Percentiles rank a stretch among this genome's conserved stretches.
Evolutionary conservation across 1,139 yeast species (phyloP).

Genomic region (Debaryomyces sp.): DNA sequence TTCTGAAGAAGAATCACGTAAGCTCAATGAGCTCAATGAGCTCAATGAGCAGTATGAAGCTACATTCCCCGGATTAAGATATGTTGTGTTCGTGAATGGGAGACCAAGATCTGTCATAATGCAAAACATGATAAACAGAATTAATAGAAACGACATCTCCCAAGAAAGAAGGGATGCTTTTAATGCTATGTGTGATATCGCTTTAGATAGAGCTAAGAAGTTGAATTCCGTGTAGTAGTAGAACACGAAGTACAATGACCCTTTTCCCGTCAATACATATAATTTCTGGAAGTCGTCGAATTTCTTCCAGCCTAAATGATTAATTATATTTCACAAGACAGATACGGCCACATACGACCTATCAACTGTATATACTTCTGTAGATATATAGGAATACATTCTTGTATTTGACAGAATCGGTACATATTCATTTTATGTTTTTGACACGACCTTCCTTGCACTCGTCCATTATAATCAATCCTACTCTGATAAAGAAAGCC

Average conservation of each 20-base stretch:
- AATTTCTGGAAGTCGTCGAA: neutral
- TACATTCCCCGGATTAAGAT: conserved; percentile 78
- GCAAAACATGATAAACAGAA: conserved; percentile 64
- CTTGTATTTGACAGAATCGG: neutral
- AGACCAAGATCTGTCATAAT: conserved; percentile 67
- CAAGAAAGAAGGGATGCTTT: conserved; percentile 69
- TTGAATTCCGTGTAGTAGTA: conserved; percentile 26
- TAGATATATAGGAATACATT: neutral
- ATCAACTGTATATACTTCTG: neutral
- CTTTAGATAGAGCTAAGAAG: conserved; percentile 71
- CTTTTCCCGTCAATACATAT: neutral
- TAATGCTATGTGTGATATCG: conserved; percentile 88
- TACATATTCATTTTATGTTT: neutral
- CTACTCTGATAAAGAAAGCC: neutral
- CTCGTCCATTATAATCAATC: conserved; percentile 3
- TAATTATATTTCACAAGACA: neutral
- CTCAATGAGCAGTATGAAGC: conserved; percentile 67
- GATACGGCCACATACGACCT: neutral
- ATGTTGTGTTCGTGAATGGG: conserved; percentile 92
- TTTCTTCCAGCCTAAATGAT: neutral
- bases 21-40: conserved; percentile 47
- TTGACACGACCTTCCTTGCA: neutral
- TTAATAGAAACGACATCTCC: conserved; percentile 52
- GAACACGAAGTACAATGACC: conserved; percentile 15
- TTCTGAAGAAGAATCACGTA: conserved; percentile 48